Conservation (phyloP, 306 rosid species). For the Ammopiptanthus mongolicus region DNA sequence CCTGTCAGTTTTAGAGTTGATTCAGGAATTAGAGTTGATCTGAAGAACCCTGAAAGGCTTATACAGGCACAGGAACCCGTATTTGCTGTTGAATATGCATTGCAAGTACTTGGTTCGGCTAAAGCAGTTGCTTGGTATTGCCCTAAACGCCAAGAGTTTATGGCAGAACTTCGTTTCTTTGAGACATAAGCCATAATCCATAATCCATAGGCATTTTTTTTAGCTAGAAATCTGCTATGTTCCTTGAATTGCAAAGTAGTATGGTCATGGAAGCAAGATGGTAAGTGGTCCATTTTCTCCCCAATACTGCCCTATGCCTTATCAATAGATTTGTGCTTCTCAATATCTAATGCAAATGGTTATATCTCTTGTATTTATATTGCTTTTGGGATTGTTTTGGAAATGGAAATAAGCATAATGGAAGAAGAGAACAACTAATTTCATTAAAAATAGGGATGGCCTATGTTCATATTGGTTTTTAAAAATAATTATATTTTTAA, state of each 20-base stretch:
- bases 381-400: not conserved
- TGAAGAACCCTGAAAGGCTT: constrained; percentile 37
- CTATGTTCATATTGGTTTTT: no score
- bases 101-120: constrained; percentile 87
- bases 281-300: not conserved
- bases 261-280: constrained; percentile 8
- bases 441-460: no score
- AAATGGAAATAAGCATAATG: not conserved
- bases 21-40: constrained; percentile 60
- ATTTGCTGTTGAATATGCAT: constrained; percentile 78
- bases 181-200: constrained; percentile 41
- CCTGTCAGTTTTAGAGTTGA: constrained; percentile 85
- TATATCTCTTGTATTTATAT: constrained; percentile 1
- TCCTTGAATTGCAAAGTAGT: constrained; percentile 11
- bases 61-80: constrained; percentile 52
- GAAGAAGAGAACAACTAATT: not conserved
- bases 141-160: constrained; percentile 72
- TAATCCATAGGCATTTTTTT: not conserved
- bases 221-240: not conserved
- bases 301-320: not conserved
- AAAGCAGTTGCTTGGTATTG: constrained; percentile 97
- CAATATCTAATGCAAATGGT: not conserved
- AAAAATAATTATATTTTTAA: not conserved
- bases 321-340: constrained; percentile 1
- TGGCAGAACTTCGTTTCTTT: constrained; percentile 89